phyloP scores from a whole-genome alignment of 176 grass and related monocot genomes.

The Triticum aestivum region IWGSC_CS_RefSeq_v2.1 NC_057801.1:4680120-4680619 shows the following conservation, averaged over 20 bases:
- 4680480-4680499: slow-evolving; percentile 30
- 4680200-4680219: not conserved
- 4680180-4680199: not conserved
- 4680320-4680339: not conserved
- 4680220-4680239: slow-evolving; percentile 4
- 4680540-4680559: not conserved
- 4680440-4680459: not conserved
- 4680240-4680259: not conserved
- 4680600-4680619: slow-evolving; percentile 18
- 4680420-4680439: not conserved
- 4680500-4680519: slow-evolving; percentile 44
- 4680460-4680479: not conserved
- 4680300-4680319: not conserved
- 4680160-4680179: slow-evolving; percentile 28
- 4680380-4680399: slow-evolving; percentile 24
- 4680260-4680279: not conserved
- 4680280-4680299: not conserved
- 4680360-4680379: not conserved
- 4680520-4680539: slow-evolving; percentile 24
- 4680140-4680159: slow-evolving; percentile 13
- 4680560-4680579: not conserved
- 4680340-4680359: not conserved
- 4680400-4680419: not conserved
- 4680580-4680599: not conserved
- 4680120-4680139: not conserved